These are phyloP conservation scores for Tulasnella calospora DNA, from an alignment of 768 basidiomycete genomes.

Conservation along the genomic window DNA sequence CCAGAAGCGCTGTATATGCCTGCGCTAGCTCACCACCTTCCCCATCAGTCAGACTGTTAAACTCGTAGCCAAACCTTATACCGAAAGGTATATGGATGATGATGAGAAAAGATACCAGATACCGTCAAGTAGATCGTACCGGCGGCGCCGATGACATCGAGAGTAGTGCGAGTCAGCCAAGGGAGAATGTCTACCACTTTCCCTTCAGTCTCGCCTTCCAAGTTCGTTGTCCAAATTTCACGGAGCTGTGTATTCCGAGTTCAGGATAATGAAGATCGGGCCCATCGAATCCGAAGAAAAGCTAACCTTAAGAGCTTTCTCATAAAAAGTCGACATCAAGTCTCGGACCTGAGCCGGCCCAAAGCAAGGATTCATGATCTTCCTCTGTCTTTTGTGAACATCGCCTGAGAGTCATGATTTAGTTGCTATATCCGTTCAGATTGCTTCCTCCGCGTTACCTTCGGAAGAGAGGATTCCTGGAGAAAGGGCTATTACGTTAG, in stretches of 20 bases:
- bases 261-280: background rate
- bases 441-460: background rate
- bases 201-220: background rate
- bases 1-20: conserved; percentile 35
- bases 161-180: conserved; percentile 27
- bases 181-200: conserved; percentile 18
- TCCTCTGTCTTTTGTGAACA: conserved; percentile 13
- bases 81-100: background rate
- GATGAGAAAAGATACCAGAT: background rate
- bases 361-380: conserved; percentile 55
- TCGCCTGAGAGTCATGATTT: background rate
- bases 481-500: background rate
- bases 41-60: conserved; percentile 35
- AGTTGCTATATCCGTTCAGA: background rate
- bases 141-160: conserved; percentile 32
- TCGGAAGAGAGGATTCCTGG: conserved; percentile 17
- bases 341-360: conserved; percentile 55
- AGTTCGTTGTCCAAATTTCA: background rate
- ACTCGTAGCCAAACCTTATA: conserved; percentile 37
- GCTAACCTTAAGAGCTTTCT: conserved; percentile 50
- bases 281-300: background rate
- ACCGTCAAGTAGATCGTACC: conserved; percentile 5
- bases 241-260: background rate
- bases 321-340: conserved; percentile 53
- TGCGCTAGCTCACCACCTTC: conserved; percentile 35